phyloP scores from a whole-genome alignment of 768 basidiomycete genomes.

The Lepiota subincarnata region DNA sequence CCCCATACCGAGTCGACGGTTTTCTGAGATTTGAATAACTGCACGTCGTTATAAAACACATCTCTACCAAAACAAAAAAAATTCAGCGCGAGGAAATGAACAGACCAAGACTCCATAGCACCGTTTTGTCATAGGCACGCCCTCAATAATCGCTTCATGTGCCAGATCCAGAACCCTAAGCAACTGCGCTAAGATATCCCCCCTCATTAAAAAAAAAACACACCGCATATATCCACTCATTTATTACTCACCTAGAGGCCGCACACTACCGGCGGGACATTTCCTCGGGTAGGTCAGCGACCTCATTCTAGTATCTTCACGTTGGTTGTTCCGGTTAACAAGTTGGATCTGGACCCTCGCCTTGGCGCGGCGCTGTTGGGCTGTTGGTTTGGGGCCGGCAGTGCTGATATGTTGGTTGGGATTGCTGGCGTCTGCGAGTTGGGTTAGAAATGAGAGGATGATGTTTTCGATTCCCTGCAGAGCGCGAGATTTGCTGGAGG shows the following conservation, averaged over 20 bases:
- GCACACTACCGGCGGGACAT: conserved; percentile 32
- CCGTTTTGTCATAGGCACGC: conserved; percentile 64
- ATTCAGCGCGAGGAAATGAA: conserved; percentile 6
- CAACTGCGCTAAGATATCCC: conserved; percentile 51
- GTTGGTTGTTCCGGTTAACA: conserved; percentile 28
- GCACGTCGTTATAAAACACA: conserved; percentile 83
- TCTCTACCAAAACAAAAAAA: conserved; percentile 50
- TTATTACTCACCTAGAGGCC: conserved; percentile 31
- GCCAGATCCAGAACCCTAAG: conserved; percentile 61
- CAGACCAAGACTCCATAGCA: conserved; percentile 16
- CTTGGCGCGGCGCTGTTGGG: conserved; percentile 10
- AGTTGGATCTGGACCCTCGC: conserved; percentile 30
- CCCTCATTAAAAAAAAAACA: conserved; percentile 7
- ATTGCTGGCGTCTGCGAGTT: conserved; percentile 22
- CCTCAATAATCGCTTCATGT: conserved; percentile 60
- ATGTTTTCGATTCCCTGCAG: conserved; percentile 30
- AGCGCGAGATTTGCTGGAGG: conserved; percentile 12
- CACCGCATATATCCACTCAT: conserved; percentile 14
- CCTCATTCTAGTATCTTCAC: conserved; percentile 19
- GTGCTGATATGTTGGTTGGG: conserved; percentile 13
- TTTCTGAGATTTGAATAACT: conserved; percentile 72
- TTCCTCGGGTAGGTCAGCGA: conserved; percentile 33
- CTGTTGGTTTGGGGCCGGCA: conserved; percentile 8
- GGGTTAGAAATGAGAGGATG: conserved; percentile 31
- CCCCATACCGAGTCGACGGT: conserved; percentile 67